Evolutionary conservation across 495 filamentous ascomycete genomes (phyloP).

Genomic region (Xylaria grammica): DNA sequence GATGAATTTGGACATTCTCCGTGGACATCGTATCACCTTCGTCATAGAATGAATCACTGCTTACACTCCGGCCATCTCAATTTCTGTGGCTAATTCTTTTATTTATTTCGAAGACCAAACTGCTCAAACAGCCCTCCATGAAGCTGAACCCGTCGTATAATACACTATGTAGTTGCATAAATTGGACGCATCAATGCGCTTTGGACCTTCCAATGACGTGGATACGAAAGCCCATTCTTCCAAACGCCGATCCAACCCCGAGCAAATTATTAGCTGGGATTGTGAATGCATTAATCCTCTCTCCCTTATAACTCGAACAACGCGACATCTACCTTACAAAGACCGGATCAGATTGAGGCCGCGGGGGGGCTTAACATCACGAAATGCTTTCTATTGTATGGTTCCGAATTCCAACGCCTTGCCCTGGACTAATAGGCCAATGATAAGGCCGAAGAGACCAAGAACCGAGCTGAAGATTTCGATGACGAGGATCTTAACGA

Average conservation of each 20-base stretch:
- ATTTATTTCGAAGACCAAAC: conserved; percentile 17
- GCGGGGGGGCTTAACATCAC: not conserved
- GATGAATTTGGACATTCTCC: too few relatives aligned
- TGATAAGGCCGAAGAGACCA: conserved; percentile 96
- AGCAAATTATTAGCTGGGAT: conserved; percentile 20
- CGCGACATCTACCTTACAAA: conserved; percentile 8
- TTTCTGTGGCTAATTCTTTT: conserved; percentile 11
- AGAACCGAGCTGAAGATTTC: conserved; percentile 99
- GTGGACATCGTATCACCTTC: too few relatives aligned
- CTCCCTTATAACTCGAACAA: conserved; percentile 13
- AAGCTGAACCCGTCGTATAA: conserved; percentile 19
- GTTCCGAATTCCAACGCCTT: conserved; percentile 78
- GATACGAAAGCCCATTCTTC: conserved; percentile 21
- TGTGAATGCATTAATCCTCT: conserved; percentile 21
- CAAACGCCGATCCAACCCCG: conserved; percentile 25
- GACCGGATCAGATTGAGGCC: conserved; percentile 5
- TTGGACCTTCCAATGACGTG: conserved; percentile 15
- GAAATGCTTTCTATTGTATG: conserved; percentile 17
- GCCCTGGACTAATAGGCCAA: conserved; percentile 83
- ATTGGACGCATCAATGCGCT: conserved; percentile 9
- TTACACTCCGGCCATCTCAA: not conserved
- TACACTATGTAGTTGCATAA: conserved; percentile 23
- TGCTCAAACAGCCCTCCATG: conserved; percentile 8
- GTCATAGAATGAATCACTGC: not conserved
- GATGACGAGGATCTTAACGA: conserved; percentile 98